These are phyloP conservation scores for Clavispora carvajalis DNA, from an alignment of 805 yeast genomes.

Conservation along the genomic window DNA sequence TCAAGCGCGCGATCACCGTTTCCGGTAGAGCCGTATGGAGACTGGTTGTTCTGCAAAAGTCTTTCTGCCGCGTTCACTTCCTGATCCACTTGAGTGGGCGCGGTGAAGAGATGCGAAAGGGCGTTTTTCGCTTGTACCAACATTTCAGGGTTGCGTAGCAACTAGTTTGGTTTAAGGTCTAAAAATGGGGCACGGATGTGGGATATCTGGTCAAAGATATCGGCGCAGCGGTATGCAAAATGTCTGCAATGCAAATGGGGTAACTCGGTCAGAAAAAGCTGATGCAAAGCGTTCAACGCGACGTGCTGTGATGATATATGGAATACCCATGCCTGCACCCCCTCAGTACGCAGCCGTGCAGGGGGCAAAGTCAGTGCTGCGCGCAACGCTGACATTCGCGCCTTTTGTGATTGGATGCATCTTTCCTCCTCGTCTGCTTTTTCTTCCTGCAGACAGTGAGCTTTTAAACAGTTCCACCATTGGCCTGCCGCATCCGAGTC, in stretches of 20 bases:
- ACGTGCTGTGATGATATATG: background rate
- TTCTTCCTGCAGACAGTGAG: background rate
- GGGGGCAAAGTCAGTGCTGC: background rate
- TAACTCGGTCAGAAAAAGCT: background rate
- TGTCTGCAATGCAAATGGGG: background rate
- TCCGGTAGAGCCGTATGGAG: conserved; percentile 33
- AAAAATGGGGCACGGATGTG: background rate
- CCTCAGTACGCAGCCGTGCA: background rate
- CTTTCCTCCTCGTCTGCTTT: too few relatives aligned
- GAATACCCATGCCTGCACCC: background rate
- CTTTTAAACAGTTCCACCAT: background rate
- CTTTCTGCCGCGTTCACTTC: conserved; percentile 28
- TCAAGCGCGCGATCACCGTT: conserved; percentile 30
- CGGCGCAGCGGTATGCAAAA: background rate
- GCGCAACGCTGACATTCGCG: background rate
- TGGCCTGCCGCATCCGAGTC: background rate
- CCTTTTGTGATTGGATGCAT: background rate
- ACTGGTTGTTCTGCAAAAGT: conserved; percentile 27
- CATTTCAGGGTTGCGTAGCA: conserved; percentile 6
- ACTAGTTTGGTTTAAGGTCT: background rate
- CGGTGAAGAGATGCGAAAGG: conserved; percentile 22
- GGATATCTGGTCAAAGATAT: too few relatives aligned
- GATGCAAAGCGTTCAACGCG: too few relatives aligned
- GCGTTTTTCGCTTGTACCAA: conserved; percentile 27
- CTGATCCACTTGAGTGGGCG: conserved; percentile 17